Conservation (phyloP, 2,329 filamentous ascomycete species). For the Colletotrichum sp. region DNA sequence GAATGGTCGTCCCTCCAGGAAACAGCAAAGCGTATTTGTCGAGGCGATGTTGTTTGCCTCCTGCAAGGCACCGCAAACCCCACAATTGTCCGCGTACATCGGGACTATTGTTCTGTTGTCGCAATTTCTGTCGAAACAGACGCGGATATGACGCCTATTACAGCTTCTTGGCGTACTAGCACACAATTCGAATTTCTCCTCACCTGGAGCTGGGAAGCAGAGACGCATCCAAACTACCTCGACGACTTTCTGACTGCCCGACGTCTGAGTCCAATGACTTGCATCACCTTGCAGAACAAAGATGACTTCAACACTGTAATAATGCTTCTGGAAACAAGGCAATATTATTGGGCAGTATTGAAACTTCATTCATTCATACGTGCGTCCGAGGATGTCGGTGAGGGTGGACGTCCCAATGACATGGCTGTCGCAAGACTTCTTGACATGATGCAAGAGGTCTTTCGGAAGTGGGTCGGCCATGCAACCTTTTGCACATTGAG, state of each 20-base stretch:
- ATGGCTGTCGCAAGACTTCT: too few species aligned
- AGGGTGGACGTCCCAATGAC: too few species aligned
- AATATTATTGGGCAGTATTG: fast-evolving
- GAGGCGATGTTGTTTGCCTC: fast-evolving
- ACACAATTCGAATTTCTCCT: background rate
- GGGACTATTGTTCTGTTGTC: background rate
- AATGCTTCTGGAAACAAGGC: background rate
- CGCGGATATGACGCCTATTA: fast-evolving
- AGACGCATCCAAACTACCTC: fast-evolving
- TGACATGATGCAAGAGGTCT: too few species aligned
- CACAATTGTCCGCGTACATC: background rate
- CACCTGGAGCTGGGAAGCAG: fast-evolving
- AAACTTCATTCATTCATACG: fast-evolving
- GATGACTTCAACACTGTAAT: fast-evolving
- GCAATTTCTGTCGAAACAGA: background rate
- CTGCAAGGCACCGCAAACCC: background rate
- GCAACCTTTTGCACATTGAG: too few species aligned
- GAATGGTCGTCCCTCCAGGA: too few species aligned
- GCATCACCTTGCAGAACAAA: fast-evolving
- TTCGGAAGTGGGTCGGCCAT: too few species aligned
- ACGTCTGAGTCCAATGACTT: background rate
- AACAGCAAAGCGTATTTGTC: fast-evolving
- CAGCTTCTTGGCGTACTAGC: fast-evolving
- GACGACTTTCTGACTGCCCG: fast-evolving
- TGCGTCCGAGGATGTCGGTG: fast-evolving